These are phyloP conservation scores for Dioscorea alata DNA, from an alignment of 106 monocot species.

Conservation along the genomic window DNA sequence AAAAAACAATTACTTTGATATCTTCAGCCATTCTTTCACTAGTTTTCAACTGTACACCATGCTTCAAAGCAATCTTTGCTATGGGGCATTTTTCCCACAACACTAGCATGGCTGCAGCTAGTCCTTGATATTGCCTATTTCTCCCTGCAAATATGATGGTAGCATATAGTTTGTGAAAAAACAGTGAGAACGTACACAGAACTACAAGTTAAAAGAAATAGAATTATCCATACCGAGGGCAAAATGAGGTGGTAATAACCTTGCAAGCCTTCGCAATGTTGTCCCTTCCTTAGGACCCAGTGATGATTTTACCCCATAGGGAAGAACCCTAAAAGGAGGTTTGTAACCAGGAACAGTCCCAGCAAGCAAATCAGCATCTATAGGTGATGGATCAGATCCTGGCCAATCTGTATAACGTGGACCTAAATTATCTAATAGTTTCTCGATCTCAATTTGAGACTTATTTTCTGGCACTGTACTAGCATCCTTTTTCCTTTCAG, in stretches of 20 bases:
- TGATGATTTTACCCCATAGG: constrained; percentile 64
- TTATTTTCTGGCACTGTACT: constrained; percentile 24
- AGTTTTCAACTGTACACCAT: constrained; percentile 88
- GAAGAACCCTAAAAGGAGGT: constrained; percentile 84
- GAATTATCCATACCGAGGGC: constrained; percentile 55
- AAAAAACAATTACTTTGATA: constrained; percentile 51
- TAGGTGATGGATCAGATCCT: constrained; percentile 78
- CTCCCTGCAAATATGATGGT: constrained; percentile 43
- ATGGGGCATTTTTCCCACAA: constrained; percentile 93
- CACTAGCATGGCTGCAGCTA: constrained; percentile 77
- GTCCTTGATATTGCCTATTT: constrained; percentile 90
- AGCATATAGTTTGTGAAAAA: background rate
- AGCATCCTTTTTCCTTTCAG: constrained; percentile 11
- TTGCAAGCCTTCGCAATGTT: constrained; percentile 68
- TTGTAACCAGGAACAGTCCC: constrained; percentile 60
- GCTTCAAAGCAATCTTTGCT: constrained; percentile 87
- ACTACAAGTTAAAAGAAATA: background rate
- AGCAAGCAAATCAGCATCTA: constrained; percentile 96
- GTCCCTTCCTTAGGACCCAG: constrained; percentile 75
- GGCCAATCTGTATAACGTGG: constrained; percentile 87
- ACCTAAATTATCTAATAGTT: constrained; percentile 74
- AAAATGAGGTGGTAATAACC: constrained; percentile 90
- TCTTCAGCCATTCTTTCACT: constrained; percentile 98
- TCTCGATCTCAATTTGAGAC: constrained; percentile 72
- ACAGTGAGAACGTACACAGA: background rate